Conservation (phyloP, 148 eudicot species). For the Silene conica region DNA sequence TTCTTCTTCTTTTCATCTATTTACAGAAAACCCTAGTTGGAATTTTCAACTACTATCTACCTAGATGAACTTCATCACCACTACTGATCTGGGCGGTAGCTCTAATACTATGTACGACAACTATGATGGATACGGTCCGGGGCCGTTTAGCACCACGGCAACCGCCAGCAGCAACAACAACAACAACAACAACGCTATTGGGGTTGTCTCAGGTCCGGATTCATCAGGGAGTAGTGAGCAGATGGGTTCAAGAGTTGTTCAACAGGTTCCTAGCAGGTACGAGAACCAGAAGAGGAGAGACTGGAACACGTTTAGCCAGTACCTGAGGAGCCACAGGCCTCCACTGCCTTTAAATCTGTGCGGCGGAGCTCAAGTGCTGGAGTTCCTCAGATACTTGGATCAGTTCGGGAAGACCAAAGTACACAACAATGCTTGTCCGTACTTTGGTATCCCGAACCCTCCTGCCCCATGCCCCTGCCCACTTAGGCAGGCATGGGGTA, state of each 20-base stretch:
- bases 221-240: background rate
- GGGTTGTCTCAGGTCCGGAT: background rate
- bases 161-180: too few species aligned
- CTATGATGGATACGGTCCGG: background rate
- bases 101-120: background rate
- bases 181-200: background rate
- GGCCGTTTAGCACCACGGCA: background rate
- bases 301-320: too few species aligned
- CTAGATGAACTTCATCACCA: conserved; percentile 21
- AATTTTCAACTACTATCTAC: too few species aligned
- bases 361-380: too few species aligned
- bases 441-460: conserved; percentile 55
- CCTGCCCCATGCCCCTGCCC: conserved; percentile 65
- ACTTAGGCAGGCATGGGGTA: conserved; percentile 67
- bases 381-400: too few species aligned
- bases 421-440: conserved; percentile 51
- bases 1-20: background rate
- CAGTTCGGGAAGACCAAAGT: too few species aligned
- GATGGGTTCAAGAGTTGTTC: background rate
- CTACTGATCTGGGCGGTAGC: background rate
- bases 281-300: too few species aligned
- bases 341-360: conserved; percentile 45
- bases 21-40: too few species aligned
- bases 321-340: conserved; percentile 54
- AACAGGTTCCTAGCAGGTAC: conserved; percentile 30